Evolutionary conservation across 1,284 basidiomycete genomes (phyloP), one percentile per base, ranked within the genome.

Genomic region (Fistulinella cinereoalba): DNA sequence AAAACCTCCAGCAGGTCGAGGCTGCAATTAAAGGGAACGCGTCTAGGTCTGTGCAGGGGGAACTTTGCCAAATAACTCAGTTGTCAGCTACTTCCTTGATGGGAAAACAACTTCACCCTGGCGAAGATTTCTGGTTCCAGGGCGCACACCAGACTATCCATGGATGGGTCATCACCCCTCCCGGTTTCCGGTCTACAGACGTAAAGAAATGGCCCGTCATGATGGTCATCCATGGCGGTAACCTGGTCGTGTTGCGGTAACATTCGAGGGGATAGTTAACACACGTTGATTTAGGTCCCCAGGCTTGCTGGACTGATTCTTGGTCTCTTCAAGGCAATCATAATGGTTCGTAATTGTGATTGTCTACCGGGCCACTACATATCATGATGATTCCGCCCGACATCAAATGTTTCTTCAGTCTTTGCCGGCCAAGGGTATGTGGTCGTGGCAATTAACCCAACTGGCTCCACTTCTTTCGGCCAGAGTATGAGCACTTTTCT

Each of bases 321-420:
- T 92, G 91, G 90, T 85, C 81, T 2, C 89, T 82, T 28, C 72
- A 91, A 40, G 96, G 92, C 92, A 96, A 96, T 66, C 86, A 83
- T 0, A 88, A 92, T 55, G 74, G 85, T 85, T 49, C 47, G 68
- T 51, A 36, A 37, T 29, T n/a, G n/a, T n/a, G n/a, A n/a, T n/a
- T n/a, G n/a, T n/a, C n/a, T n/a, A n/a, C n/a, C n/a, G n/a, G n/a
- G n/a, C n/a, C n/a, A n/a, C n/a, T n/a, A n/a, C n/a, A n/a, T n/a
- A n/a, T n/a, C n/a, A n/a, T n/a, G n/a, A n/a, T n/a, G n/a, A n/a
- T n/a, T n/a, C n/a, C 6, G 5, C 23, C 11, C 18, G n/a, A 31
- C 42, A 27, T n/a, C 7, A 37, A 4, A 3, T 21, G 24, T 39
- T 22, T 39, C 21, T 22, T 10, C 40, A 86, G 84, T 88, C 8